Evolutionary conservation across 257 asterid genomes (phyloP), one percentile per base, ranked within the genome.

Genomic region (Cinchona pubescens): DNA sequence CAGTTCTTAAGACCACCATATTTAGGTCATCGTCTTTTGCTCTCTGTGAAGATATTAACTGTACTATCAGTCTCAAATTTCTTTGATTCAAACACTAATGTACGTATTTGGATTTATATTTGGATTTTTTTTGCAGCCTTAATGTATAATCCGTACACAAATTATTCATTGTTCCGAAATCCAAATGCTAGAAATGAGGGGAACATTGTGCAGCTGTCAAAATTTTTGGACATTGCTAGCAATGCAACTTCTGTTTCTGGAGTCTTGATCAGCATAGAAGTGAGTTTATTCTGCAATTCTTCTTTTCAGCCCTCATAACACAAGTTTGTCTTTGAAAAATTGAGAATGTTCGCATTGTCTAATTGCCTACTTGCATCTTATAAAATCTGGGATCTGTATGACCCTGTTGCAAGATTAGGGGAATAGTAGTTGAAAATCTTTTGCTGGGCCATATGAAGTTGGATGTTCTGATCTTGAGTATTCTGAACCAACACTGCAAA

Each of bases 191-290:
- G 49, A 48, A 76, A 30, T 42, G 78, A 18, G 59, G 97, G 93
- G 76, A 87, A 43, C 0, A 73, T 88, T 15, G 71, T 78, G 88
- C 81, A 53, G 69, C 79, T 91, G 70, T 87, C 87, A 27, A 89
- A 91, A 23, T 91, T 93, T 81, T 80, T 91, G 84, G 86, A 81
- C 74, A 72, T 86, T 62, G 90, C 96, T 49, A 79, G 76, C n/a
- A 88, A 89, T 71, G 79, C 89, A 30, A 69, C 91, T 72, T 85
- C 96, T 35, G 85, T 88, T 80, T 86, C 93, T 78, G 96, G 96
- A 80, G 88, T 93, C 79, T 53, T 91, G 76, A 86, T 91, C 81
- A 69, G 84, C 65, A 81, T 91, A 45, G 94, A 89, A 93, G 98
- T 91, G 77, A 81, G 88, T 83, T 75, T 46, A 67, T 72, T 61